Percentiles rank a stretch among this genome's conserved stretches.
Evolutionary conservation across 768 basidiomycete species (phyloP).

Genomic region (Trametes cingulata): DNA sequence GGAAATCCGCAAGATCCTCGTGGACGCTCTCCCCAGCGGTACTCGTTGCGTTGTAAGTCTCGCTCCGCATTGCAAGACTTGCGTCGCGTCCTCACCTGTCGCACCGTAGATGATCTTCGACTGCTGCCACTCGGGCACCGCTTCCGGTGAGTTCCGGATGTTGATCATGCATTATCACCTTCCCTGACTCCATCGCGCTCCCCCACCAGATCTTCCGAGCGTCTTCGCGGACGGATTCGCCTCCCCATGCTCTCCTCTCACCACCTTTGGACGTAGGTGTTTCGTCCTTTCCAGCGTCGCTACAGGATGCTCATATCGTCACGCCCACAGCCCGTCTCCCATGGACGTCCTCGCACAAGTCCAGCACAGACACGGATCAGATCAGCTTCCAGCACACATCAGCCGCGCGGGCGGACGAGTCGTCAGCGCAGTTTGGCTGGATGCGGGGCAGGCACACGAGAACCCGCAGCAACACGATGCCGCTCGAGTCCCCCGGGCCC

Average conservation of each 20-base stretch:
- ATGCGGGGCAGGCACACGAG: not conserved
- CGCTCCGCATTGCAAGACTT: too few species aligned
- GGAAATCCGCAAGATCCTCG: conserved; percentile 27
- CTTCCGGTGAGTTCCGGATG: conserved; percentile 4
- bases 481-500: conserved; percentile 2
- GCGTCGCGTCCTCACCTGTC: not conserved
- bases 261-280: not conserved
- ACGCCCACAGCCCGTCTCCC: not conserved
- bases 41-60: conserved; percentile 24
- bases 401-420: not conserved
- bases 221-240: conserved; percentile 9
- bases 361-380: not conserved
- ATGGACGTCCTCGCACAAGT: not conserved
- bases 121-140: conserved; percentile 28
- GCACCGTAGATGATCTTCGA: conserved; percentile 30
- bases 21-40: conserved; percentile 25
- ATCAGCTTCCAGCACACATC: not conserved
- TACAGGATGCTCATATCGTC: not conserved
- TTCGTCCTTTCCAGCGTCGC: not conserved
- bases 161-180: not conserved
- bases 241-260: conserved; percentile 3
- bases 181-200: not conserved
- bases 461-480: conserved; percentile 2
- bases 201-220: conserved; percentile 16
- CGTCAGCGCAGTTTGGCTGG: not conserved